A percentile compares a stretch with the other conserved stretches of the same genome.
These are phyloP conservation scores for Colletotrichum somersetense DNA, from an alignment of 2,329 filamentous ascomycete species.

Conservation along the genomic window DNA sequence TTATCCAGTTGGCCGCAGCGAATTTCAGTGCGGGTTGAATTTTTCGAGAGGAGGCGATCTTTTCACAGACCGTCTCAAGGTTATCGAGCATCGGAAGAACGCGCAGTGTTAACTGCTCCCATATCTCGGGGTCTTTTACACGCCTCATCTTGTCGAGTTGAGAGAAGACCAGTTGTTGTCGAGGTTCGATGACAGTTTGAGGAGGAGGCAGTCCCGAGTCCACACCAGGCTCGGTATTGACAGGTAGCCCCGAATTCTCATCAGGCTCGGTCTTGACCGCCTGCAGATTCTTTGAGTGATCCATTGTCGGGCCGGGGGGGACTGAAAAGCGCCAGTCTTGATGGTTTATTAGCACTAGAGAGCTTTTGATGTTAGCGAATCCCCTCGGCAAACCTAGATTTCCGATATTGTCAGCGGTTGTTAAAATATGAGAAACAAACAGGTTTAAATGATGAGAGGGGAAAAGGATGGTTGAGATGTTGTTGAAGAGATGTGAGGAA, in stretches of 20 bases:
- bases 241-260: no score
- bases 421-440: no score
- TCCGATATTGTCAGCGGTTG: not conserved
- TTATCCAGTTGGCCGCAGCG: not conserved
- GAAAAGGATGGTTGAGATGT: not conserved
- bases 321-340: not conserved
- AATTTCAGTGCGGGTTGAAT: not conserved
- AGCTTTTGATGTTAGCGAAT: no score
- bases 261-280: not conserved
- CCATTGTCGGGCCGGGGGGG: not conserved
- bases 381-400: accelerated
- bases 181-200: no score
- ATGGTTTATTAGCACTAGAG: no score
- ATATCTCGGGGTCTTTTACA: conserved; percentile 5
- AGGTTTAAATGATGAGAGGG: no score
- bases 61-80: no score
- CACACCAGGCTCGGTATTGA: no score
- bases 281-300: no score
- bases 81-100: conserved; percentile 16
- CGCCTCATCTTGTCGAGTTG: not conserved
- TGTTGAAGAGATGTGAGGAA: not conserved
- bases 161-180: conserved; percentile 15
- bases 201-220: no score
- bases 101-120: conserved; percentile 2
- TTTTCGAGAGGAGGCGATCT: not conserved